Percentiles rank a stretch among this genome's conserved stretches.
These are phyloP conservation scores for Ganoderma multipileum DNA, from an alignment of 1,284 basidiomycete species.

Conservation along the genomic window DNA sequence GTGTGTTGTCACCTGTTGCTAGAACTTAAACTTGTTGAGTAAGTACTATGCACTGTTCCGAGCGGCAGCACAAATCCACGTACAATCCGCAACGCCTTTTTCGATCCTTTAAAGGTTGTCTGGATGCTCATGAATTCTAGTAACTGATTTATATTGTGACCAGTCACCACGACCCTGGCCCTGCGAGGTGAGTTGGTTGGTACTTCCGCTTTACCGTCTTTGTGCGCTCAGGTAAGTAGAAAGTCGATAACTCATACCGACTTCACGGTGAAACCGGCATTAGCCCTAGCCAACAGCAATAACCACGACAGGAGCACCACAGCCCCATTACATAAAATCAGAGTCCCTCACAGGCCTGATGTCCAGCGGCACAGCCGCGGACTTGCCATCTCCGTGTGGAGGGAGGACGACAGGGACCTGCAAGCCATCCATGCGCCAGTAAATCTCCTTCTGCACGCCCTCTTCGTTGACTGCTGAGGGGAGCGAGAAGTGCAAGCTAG, in stretches of 20 bases:
- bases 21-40: too few species aligned
- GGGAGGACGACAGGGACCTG: constrained; percentile 47
- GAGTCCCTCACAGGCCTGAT: constrained; percentile 36
- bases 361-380: constrained; percentile 43
- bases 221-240: neutral
- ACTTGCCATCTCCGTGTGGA: constrained; percentile 42
- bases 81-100: too few species aligned
- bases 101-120: too few species aligned
- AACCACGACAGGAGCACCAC: neutral
- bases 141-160: too few species aligned
- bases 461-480: constrained; percentile 38
- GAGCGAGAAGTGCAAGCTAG: constrained; percentile 42
- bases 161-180: too few species aligned
- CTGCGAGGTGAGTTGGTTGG: too few species aligned
- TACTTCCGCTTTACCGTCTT: too few species aligned
- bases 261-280: neutral
- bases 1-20: too few species aligned
- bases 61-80: too few species aligned
- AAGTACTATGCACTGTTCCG: too few species aligned
- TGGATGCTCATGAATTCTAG: too few species aligned
- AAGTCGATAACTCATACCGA: neutral
- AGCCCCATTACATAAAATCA: constrained; percentile 35
- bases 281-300: neutral
- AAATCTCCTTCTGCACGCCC: constrained; percentile 44
- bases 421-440: constrained; percentile 46